phyloP scores from a whole-genome alignment of 129 eudicot species.

The Apium graveolens region DNA sequence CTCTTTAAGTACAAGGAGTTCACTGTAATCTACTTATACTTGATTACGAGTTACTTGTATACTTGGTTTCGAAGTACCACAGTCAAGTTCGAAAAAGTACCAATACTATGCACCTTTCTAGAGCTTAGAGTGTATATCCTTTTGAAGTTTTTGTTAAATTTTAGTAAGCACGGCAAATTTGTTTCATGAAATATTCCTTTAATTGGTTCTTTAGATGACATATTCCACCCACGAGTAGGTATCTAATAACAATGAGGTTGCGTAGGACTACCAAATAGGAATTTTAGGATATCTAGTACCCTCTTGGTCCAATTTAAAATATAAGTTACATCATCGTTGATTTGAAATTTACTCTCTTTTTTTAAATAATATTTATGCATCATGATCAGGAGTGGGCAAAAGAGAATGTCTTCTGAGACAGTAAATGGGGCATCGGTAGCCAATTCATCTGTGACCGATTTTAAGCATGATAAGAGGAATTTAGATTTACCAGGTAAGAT shows the following conservation, averaged over 20 bases:
- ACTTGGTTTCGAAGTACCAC: background rate
- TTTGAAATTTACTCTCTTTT: constrained; percentile 10
- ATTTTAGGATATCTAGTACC: background rate
- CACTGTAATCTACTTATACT: no score
- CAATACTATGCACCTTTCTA: background rate
- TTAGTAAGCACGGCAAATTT: background rate
- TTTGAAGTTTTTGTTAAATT: no score
- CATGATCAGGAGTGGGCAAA: constrained; percentile 28
- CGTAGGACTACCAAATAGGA: background rate
- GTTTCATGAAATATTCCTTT: background rate
- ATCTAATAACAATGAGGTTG: background rate
- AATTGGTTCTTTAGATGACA: background rate
- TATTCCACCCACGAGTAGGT: background rate
- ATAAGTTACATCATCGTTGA: background rate
- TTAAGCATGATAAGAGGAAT: constrained; percentile 34
- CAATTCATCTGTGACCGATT: constrained; percentile 63
- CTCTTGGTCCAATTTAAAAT: background rate
- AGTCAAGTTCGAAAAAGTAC: background rate
- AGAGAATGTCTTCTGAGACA: constrained; percentile 56
- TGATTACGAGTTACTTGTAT: background rate
- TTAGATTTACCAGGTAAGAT: constrained; percentile 51
- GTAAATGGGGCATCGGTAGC: constrained; percentile 46
- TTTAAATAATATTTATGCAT: constrained; percentile 12
- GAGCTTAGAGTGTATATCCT: background rate
- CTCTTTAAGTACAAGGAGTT: background rate